Conservation (phyloP, 1,284 basidiomycete genomes). For the Hymenochaete sp. region DNA sequence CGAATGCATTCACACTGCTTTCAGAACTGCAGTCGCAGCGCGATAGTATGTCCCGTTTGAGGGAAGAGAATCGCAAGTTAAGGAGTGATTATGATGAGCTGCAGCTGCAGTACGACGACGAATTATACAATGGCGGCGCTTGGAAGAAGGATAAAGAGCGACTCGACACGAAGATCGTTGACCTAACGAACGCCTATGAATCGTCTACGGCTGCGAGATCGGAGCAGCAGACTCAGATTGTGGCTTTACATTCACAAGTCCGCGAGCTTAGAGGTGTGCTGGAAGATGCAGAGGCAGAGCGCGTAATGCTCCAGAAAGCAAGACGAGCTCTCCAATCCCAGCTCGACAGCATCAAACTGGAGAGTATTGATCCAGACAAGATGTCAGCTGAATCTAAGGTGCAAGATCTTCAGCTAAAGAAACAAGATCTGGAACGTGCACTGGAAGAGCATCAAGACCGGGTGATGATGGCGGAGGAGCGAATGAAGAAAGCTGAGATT, state of each 20-base stretch:
- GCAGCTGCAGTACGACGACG: conserved; percentile 67
- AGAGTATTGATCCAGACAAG: conserved; percentile 61
- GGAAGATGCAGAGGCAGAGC: conserved; percentile 78
- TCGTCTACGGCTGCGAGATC: conserved; percentile 62
- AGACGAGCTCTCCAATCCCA: conserved; percentile 74
- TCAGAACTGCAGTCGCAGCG: conserved; percentile 68
- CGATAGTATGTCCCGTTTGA: conserved; percentile 62
- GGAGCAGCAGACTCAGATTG: conserved; percentile 78
- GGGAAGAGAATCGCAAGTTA: conserved; percentile 72
- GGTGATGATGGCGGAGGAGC: conserved; percentile 60
- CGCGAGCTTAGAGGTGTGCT: conserved; percentile 71
- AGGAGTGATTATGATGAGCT: conserved; percentile 73
- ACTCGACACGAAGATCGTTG: conserved; percentile 71
- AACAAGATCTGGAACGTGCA: conserved; percentile 71
- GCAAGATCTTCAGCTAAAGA: conserved; percentile 67
- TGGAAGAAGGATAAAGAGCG: conserved; percentile 86
- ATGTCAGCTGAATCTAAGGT: conserved; percentile 67
- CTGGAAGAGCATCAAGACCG: conserved; percentile 73
- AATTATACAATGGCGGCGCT: conserved; percentile 64
- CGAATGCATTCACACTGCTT: conserved; percentile 11
- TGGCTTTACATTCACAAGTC: conserved; percentile 75
- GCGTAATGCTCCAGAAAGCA: conserved; percentile 71
- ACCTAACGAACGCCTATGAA: conserved; percentile 72
- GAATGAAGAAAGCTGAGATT: conserved; percentile 72
- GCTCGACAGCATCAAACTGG: conserved; percentile 70